These are phyloP conservation scores for Fraxinus latifolia DNA, from an alignment of 305 asterid genomes.

Conservation along the genomic window DNA sequence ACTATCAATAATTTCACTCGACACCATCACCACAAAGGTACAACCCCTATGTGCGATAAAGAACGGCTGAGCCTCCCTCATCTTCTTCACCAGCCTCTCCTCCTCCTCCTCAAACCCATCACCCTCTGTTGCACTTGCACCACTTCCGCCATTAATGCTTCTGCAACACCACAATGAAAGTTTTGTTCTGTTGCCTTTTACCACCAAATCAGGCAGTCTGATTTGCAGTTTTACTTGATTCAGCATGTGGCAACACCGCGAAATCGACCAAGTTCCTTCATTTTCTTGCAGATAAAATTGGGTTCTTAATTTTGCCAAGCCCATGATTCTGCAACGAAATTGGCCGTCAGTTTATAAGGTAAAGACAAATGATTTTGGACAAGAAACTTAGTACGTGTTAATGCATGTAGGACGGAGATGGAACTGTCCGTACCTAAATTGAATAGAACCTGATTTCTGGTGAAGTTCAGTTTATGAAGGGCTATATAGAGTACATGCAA, in stretches of 20 bases:
- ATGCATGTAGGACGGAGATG: background rate
- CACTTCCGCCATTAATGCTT: background rate
- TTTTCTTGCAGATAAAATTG: conserved; percentile 16
- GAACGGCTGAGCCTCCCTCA: conserved; percentile 26
- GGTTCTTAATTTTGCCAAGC: conserved; percentile 19
- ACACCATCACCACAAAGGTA: conserved; percentile 17
- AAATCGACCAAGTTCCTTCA: background rate
- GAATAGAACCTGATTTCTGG: background rate
- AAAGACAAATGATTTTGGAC: background rate
- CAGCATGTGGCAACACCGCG: background rate
- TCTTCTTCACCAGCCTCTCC: conserved; percentile 18
- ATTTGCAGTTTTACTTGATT: background rate
- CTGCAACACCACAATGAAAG: conserved; percentile 21
- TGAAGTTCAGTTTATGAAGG: background rate
- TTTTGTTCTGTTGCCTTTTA: background rate
- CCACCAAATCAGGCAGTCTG: conserved; percentile 2
- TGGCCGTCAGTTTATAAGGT: background rate
- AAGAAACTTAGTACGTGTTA: background rate
- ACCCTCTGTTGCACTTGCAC: background rate
- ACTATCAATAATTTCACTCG: conserved; percentile 13
- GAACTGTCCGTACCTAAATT: background rate
- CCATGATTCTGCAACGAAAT: background rate
- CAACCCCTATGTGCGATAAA: conserved; percentile 18
- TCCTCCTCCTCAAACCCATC: background rate
- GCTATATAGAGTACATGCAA: background rate